Evolutionary conservation across 2,329 filamentous ascomycete genomes (phyloP), one percentile per base, ranked within the genome.

Genomic region (Paraphoma sp.): DNA sequence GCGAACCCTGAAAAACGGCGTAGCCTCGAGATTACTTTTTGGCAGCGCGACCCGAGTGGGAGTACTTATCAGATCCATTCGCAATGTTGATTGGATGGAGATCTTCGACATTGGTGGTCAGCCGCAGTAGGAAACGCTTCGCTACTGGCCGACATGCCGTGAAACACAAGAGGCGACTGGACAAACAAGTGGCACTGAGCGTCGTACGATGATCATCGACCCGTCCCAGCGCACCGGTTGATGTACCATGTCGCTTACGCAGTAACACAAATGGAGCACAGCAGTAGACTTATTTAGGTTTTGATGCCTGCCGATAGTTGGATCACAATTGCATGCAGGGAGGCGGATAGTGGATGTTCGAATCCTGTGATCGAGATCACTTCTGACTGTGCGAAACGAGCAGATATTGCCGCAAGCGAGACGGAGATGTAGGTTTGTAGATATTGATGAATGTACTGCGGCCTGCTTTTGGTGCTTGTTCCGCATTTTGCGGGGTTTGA

Each of bases 141-240:
- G 38, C 51, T 29, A 55, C 41, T 53, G 41, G 38, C 8, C 17
- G 33, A 17, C 41, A 49, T 61, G 51, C 58, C 48, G 46, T 56
- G 49, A 59, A 57, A 61, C 61, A 54, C 51, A 52, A 36, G 30
- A 50, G 50, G 38, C 44, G 48, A 50, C 49, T 46, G 44, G 45
- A 41, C 43, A 45, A 52, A 56, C 45, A 45, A 49, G 45, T 49
- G 52, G 52, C 51, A 40, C 53, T 41, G 42, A 59, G 49, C 42
- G 49, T 64, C 59, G 59, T 64, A 63, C 61, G 61, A 62, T 59
- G 49, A 49, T 51, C 59, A 53, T 57, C 59, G 59, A 63, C 36
- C 54, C 46, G 53, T 56, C 50, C 56, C 56, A 44, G 45, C 23
- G 17, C 12, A 42, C 31, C 46, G 55, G 58, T 33, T 43, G 16